These are phyloP conservation scores for Brassica rapa DNA, from an alignment of 345 rosid genomes.

Conservation along the genomic window DNA sequence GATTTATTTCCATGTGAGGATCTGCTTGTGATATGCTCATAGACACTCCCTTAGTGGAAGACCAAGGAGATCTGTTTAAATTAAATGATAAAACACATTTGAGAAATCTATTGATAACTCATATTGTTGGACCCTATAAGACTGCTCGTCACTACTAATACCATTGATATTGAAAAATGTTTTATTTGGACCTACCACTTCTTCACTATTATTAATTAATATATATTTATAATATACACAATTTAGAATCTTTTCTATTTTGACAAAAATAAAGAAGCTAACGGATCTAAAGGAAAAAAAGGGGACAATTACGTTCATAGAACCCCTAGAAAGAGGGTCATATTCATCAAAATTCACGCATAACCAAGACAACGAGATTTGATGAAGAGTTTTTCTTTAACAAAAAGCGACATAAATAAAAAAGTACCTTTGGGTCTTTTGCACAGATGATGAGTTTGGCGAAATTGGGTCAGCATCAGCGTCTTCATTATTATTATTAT, in stretches of 20 bases:
- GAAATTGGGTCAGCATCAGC: constrained; percentile 41
- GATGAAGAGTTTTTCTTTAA: not conserved
- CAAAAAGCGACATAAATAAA: not conserved
- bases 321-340: constrained; percentile 20
- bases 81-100: not conserved
- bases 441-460: constrained; percentile 39
- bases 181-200: constrained; percentile 8
- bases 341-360: constrained; percentile 27
- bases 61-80: constrained; percentile 50
- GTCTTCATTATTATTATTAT: constrained; percentile 33
- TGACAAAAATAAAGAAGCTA: not conserved
- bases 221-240: not conserved
- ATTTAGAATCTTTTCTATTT: not conserved
- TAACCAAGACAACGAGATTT: not conserved
- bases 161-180: constrained; percentile 13
- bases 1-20: constrained; percentile 44
- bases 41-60: constrained; percentile 51
- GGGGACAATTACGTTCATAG: constrained; percentile 12
- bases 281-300: constrained; percentile 3
- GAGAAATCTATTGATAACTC: not conserved
- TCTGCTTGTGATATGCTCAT: constrained; percentile 39
- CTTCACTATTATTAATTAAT: not conserved
- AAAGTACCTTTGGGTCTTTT: constrained; percentile 37
- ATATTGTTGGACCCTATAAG: constrained; percentile 12
- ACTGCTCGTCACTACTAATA: not conserved